Evolutionary conservation across 768 basidiomycete genomes (phyloP), one percentile per base, ranked within the genome.

Genomic region (Naganishia onofrii): DNA sequence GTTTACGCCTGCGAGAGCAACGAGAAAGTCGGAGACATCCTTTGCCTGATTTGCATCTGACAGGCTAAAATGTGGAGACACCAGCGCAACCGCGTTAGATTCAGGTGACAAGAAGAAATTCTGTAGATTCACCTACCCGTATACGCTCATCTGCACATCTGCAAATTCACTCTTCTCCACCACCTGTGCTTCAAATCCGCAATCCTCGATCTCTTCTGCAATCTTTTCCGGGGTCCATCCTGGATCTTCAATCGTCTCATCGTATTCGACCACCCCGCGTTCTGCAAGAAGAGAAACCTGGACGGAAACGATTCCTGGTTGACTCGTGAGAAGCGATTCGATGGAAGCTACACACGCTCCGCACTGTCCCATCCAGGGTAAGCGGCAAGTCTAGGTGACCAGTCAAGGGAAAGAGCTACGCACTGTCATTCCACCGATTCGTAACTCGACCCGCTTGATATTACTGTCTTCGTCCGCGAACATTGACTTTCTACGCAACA

Each of bases 201-300:
- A 75, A 73, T 94, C 90, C 73, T 90, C 85, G 51, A 97, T 89
- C 80, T 98, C 96, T 81, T 92, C 85, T 38, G 92, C 84, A 66
- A 99, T 85, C 79, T 90, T 92, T 56, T 88, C 90, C 10, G 87
- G 81, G 38, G 84, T 86, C 96, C 96, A 99, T n/a, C 46, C 70
- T 28, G 67, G 69, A 19, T 36, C 79, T 72, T 68, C 72, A 58
- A 26, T 42, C 46, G 63, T 76, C 58, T 91, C 87, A 75, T 98
- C 93, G 76, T 90, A 99, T 79, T 95, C 93, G 73, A 99, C 83
- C 55, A 92, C 85, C 3, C 89, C 95, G 17, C 95, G 88, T 80
- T 99, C 95, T 15, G 96, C 92, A 29, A 99, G 85, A n/a, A 99
- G 85, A 28, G 94, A 94, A n/a, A 99, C 93, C 78, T 93, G 92